Evolutionary conservation across 139 green algal genomes (phyloP).

Genomic region (Closterium sp.): DNA sequence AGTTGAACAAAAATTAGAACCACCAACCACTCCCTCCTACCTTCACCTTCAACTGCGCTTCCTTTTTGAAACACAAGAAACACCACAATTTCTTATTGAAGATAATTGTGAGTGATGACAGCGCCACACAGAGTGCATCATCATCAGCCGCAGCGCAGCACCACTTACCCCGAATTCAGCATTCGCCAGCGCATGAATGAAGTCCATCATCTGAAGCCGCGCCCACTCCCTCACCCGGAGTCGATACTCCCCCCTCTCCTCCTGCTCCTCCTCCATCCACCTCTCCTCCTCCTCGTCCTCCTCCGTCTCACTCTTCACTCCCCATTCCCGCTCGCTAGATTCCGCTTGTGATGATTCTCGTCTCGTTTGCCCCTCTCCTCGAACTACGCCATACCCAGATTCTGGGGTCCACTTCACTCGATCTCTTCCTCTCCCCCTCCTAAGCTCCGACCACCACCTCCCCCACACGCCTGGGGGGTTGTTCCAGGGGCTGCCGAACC

Average conservation of each 20-base stretch:
- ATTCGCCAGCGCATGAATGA: neutral
- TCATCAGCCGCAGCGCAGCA: neutral
- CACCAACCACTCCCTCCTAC: too few species aligned
- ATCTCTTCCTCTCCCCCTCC: neutral
- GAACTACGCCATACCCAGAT: neutral
- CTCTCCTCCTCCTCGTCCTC: neutral
- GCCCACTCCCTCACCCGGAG: neutral
- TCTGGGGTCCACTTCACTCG: neutral
- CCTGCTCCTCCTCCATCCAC: neutral
- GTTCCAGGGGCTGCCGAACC: neutral
- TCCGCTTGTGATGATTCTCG: neutral
- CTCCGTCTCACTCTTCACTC: neutral
- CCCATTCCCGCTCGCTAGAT: neutral
- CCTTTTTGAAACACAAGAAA: too few species aligned
- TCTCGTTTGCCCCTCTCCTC: neutral
- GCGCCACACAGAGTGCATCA: neutral
- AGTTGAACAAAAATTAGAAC: too few species aligned
- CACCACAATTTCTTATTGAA: too few species aligned
- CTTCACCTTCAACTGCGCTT: too few species aligned
- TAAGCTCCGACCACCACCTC: neutral
- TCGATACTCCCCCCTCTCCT: neutral
- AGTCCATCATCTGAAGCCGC: constrained; percentile 26
- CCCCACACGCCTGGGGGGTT: neutral
- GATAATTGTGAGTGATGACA: too few species aligned
- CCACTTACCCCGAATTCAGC: constrained; percentile 12